Evolutionary conservation across 2,329 filamentous ascomycete species (phyloP).

Genomic region (Karstenula rhodostoma): DNA sequence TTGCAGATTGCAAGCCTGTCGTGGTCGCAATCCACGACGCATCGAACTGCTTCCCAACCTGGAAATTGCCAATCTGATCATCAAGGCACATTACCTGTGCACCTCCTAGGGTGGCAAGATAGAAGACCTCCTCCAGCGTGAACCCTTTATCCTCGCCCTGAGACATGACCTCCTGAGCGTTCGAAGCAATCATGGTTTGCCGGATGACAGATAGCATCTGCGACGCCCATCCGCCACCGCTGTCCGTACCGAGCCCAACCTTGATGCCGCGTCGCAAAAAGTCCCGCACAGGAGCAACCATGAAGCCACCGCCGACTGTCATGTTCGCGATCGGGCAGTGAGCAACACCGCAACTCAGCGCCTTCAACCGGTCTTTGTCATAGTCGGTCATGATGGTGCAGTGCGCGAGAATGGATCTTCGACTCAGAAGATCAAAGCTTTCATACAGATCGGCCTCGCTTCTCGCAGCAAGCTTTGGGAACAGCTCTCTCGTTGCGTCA

Average conservation of each 20-base stretch:
- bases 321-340: constrained; percentile 73
- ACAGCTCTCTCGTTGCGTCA: constrained; percentile 61
- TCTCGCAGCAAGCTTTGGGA: constrained; percentile 57
- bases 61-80: constrained; percentile 64
- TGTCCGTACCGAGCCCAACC: constrained; percentile 72
- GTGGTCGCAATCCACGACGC: constrained; percentile 60
- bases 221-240: constrained; percentile 68
- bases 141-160: constrained; percentile 48
- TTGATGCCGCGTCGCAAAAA: constrained; percentile 67
- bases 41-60: constrained; percentile 69
- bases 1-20: constrained; percentile 38
- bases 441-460: constrained; percentile 69
- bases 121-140: constrained; percentile 54
- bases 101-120: constrained; percentile 68
- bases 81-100: constrained; percentile 66
- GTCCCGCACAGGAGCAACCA: constrained; percentile 67
- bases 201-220: constrained; percentile 67
- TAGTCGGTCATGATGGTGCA: constrained; percentile 68
- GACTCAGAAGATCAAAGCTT: constrained; percentile 62
- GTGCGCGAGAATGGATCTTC: constrained; percentile 69
- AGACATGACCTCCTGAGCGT: constrained; percentile 44
- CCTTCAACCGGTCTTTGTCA: constrained; percentile 60
- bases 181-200: constrained; percentile 63
- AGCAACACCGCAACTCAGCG: constrained; percentile 65
- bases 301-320: constrained; percentile 59